phyloP scores from a whole-genome alignment of 768 basidiomycete genomes.

The Macrolepiota albuminosa region DNA sequence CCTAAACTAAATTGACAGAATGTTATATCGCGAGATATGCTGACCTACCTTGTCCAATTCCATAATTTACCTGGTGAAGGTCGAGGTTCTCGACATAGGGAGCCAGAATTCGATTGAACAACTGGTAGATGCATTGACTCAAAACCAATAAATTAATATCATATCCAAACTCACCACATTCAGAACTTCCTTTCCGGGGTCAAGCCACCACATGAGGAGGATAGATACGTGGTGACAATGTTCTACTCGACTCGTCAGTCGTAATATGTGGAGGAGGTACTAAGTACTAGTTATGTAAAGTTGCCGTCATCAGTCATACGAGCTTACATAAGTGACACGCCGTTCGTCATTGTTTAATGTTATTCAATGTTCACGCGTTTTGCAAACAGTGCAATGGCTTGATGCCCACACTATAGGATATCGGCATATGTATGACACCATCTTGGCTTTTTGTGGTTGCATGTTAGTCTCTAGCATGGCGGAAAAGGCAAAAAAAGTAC shows the following conservation, averaged over 20 bases:
- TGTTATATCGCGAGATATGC: neutral
- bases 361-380: neutral
- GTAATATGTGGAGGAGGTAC: neutral
- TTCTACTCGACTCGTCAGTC: neutral
- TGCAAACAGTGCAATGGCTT: neutral
- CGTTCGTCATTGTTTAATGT: neutral
- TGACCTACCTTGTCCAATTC: conserved; percentile 72
- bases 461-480: neutral
- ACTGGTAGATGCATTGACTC: conserved; percentile 21
- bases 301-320: conserved; percentile 6
- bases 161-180: conserved; percentile 54
- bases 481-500: too few species aligned
- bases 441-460: neutral
- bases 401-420: neutral
- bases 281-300: neutral
- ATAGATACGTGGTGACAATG: neutral
- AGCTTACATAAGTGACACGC: conserved; percentile 1
- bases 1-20: conserved; percentile 35
- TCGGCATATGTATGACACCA: neutral
- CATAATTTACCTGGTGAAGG: conserved; percentile 91
- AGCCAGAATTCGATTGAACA: conserved; percentile 88
- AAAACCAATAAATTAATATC: neutral
- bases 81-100: conserved; percentile 97
- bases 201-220: conserved; percentile 76
- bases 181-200: conserved; percentile 81